Conservation (phyloP, 2,329 filamentous ascomycete genomes). For the Epichloe bromicola region DNA sequence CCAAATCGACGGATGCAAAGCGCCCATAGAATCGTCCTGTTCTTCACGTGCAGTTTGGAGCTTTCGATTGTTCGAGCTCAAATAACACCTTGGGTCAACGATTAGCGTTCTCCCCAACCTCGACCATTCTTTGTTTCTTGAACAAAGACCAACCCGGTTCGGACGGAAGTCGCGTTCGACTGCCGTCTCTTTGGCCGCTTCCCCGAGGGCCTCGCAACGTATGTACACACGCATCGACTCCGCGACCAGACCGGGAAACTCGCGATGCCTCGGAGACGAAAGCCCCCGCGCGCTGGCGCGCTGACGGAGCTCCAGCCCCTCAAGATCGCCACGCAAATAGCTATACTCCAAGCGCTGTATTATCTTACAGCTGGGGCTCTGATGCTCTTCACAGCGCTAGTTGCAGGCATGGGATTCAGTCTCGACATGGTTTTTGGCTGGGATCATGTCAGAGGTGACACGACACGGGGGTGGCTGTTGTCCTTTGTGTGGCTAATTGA, state of each 20-base stretch:
- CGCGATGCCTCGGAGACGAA: slow-evolving; percentile 41
- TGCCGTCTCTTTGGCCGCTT: too few relatives aligned
- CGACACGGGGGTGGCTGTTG: slow-evolving; percentile 47
- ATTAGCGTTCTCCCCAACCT: too few relatives aligned
- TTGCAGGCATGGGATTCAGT: slow-evolving; percentile 41
- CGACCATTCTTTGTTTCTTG: too few relatives aligned
- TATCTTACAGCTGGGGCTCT: slow-evolving; percentile 38
- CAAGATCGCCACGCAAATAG: slow-evolving; percentile 46
- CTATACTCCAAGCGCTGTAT: slow-evolving; percentile 41
- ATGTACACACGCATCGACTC: background rate
- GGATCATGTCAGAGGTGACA: slow-evolving; percentile 46
- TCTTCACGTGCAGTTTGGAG: too few relatives aligned
- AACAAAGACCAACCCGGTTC: too few relatives aligned
- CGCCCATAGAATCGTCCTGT: too few relatives aligned
- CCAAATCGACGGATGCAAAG: too few relatives aligned
- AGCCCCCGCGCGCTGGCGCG: slow-evolving; percentile 46
- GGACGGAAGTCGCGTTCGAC: too few relatives aligned
- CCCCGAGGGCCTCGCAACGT: too few relatives aligned
- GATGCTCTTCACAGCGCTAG: slow-evolving; percentile 44
- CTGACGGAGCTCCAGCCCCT: slow-evolving; percentile 48
- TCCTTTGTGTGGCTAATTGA: slow-evolving; percentile 45
- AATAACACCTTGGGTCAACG: too few relatives aligned
- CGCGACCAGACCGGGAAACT: background rate
- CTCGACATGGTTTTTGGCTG: slow-evolving; percentile 44
- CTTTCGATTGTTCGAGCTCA: too few relatives aligned